Evolutionary conservation across 129 eudicot genomes (phyloP), one percentile per base, ranked within the genome.

Genomic region (Tagetes patula): DNA sequence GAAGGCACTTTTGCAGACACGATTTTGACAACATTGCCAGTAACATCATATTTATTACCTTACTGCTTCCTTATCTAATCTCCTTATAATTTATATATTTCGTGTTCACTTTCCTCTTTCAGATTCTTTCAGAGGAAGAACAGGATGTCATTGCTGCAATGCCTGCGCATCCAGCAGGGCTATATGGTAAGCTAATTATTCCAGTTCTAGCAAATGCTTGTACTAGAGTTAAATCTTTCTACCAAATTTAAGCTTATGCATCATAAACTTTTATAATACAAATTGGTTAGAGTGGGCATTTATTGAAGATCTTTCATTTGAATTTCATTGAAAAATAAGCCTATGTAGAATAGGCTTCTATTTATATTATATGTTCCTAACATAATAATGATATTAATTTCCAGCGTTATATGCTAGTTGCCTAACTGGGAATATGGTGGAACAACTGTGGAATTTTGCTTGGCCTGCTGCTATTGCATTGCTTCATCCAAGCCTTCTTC

Each of bases 111-210:
- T 71, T 39, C 38, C 59, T 82, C 10, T 82, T 45, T 45, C 59
- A 94, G 98, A 96, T 94, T 80, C 82, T 94, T 54, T 75, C 98
- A 49, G 91, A 88, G 81, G 97, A 87, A 82, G 93, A 90, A 80
- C 98, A 94, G 79, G 86, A 85, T 72, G 74, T 73, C 32, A 85
- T 94, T 82, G 96, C 98, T 70, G 92, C 96, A 75, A 84, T 85
- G 70, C 98, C 98, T 64, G 98, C 98, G 45, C 98, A 94, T 86
- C 98, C 98, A 71, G 93, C 98, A 72, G 98, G 97, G 59, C 81
- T 94, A 69, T 87, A 87, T 46, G 96, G 98, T 94, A 72, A 76
- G 30, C 47, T 39, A 13, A 48, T 31, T 14, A 7, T 13, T 8
- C 36, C 63, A 34, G 3, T 69, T 13, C 10, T 67, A 13, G 33